These are phyloP conservation scores for Pseudopyrenochaeta lycopersici DNA, from an alignment of 2,329 filamentous ascomycete species.

Conservation along the genomic window DNA sequence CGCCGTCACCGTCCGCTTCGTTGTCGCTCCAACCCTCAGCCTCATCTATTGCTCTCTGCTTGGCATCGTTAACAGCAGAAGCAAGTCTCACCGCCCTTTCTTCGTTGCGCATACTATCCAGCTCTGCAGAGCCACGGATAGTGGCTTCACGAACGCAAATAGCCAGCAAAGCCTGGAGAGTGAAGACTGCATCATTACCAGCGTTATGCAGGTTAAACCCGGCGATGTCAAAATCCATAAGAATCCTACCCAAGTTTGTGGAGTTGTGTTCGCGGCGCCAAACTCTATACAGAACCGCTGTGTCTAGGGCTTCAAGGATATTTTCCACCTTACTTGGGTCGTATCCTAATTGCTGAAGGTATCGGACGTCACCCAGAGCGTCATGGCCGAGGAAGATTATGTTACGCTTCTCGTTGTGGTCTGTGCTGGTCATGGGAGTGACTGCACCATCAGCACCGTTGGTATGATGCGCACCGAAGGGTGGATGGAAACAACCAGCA, in stretches of 20 bases:
- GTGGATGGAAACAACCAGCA: constrained; percentile 65
- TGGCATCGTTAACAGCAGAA: constrained; percentile 36
- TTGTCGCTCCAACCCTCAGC: constrained; percentile 48
- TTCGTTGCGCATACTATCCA: constrained; percentile 32
- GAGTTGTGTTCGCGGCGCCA: constrained; percentile 64
- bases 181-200: constrained; percentile 85
- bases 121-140: constrained; percentile 40
- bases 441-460: constrained; percentile 4
- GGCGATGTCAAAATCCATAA: constrained; percentile 70
- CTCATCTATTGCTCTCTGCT: constrained; percentile 51
- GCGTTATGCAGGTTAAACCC: constrained; percentile 81
- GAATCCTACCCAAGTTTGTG: constrained; percentile 67
- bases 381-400: constrained; percentile 85
- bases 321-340: constrained; percentile 63
- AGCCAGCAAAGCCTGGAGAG: constrained; percentile 75
- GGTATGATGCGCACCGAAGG: constrained; percentile 54
- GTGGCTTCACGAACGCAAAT: constrained; percentile 61
- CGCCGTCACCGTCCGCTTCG: constrained; percentile 50
- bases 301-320: constrained; percentile 75
- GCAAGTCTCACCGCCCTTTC: constrained; percentile 34
- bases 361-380: constrained; percentile 71
- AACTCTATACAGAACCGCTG: constrained; percentile 73
- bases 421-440: constrained; percentile 3
- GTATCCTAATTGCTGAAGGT: constrained; percentile 72
- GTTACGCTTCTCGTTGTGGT: constrained; percentile 58